Percentiles rank a stretch among this genome's conserved stretches.
Evolutionary conservation across 139 green algal species (phyloP).

Genomic region (Coelastrella sp.): DNA sequence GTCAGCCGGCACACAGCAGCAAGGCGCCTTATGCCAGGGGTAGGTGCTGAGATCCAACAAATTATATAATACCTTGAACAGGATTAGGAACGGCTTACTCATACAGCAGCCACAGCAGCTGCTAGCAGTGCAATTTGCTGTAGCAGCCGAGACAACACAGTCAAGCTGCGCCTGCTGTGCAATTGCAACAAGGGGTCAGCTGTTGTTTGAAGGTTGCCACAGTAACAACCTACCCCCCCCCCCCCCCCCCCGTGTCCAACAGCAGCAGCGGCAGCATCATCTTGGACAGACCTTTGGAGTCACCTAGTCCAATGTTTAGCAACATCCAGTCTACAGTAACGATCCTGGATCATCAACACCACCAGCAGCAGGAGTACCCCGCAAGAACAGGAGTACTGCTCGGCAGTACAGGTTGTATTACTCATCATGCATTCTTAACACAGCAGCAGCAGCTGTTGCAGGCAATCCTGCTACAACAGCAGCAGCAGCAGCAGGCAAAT

Average conservation of each 20-base stretch:
- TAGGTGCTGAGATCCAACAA: too few relatives aligned
- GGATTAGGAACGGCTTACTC: too few relatives aligned
- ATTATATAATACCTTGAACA: too few relatives aligned
- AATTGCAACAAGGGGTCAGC: too few relatives aligned
- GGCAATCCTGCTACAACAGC: background rate
- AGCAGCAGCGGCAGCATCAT: background rate
- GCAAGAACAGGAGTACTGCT: background rate
- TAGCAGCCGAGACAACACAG: too few relatives aligned
- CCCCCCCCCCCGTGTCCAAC: background rate
- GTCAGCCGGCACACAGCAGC: too few relatives aligned
- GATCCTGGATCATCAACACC: background rate
- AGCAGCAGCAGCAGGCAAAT: background rate
- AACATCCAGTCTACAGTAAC: background rate
- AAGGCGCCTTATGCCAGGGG: too few relatives aligned
- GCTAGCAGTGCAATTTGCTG: too few relatives aligned
- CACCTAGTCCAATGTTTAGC: background rate
- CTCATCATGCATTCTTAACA: background rate
- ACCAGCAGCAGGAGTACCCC: slow-evolving; percentile 1
- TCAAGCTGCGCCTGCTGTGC: too few relatives aligned
- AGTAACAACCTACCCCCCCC: background rate
- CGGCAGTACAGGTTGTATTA: background rate
- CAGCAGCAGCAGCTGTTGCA: background rate
- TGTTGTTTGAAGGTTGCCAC: too few relatives aligned
- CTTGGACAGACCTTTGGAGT: background rate
- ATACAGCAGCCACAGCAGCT: too few relatives aligned